Conservation (phyloP, 805 yeast genomes). For the Yamadazyma kitorensis region DNA sequence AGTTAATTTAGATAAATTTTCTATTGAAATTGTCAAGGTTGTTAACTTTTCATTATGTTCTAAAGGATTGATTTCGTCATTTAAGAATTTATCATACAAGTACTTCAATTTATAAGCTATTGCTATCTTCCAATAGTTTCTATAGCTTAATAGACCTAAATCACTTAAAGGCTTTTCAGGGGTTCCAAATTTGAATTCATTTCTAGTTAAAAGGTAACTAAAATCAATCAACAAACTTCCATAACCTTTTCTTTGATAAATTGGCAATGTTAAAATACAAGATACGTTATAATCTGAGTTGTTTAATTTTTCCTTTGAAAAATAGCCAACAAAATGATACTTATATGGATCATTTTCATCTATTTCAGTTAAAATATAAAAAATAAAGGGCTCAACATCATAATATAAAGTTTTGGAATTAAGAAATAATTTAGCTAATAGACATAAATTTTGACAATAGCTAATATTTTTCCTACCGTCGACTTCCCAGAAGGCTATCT, state of each 20-base stretch:
- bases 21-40: conserved; percentile 45
- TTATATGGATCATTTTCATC: conserved; percentile 39
- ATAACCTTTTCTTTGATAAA: conserved; percentile 82
- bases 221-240: conserved; percentile 88
- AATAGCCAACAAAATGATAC: conserved; percentile 89
- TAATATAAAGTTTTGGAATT: conserved; percentile 90
- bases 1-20: conserved; percentile 61
- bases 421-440: conserved; percentile 82
- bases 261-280: conserved; percentile 88
- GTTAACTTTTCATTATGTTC: conserved; percentile 8
- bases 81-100: conserved; percentile 20
- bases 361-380: conserved; percentile 77
- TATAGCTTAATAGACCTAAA: conserved; percentile 78
- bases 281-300: conserved; percentile 79
- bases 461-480: conserved; percentile 83
- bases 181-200: conserved; percentile 80
- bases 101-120: conserved; percentile 48
- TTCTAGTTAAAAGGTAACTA: conserved; percentile 73
- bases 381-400: conserved; percentile 93
- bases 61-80: not conserved
- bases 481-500: conserved; percentile 42
- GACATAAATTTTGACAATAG: conserved; percentile 87
- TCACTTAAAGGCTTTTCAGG: conserved; percentile 95
- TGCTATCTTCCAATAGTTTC: conserved; percentile 80
- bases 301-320: conserved; percentile 81